Evolutionary conservation across 345 rosid genomes (phyloP), one percentile per base, ranked within the genome.

Genomic region (Erucastrum elatum): DNA sequence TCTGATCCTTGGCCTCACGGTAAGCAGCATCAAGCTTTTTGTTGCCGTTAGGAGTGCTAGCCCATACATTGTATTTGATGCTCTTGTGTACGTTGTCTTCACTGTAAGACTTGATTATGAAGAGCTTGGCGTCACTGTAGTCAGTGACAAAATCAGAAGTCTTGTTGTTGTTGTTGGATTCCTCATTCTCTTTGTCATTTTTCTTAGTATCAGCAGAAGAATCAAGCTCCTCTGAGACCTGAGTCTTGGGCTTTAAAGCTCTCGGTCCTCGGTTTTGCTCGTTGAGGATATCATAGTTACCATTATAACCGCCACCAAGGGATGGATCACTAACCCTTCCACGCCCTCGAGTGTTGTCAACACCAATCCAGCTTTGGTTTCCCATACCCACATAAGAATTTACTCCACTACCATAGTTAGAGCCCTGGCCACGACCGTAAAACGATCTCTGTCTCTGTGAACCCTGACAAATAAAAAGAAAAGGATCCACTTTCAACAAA

Each of bases 11-110:
- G 59, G 96, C 93, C 80, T 88, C 97, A 67, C 55, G 87, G 81
- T 89, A 92, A 29, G 96, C 94, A 68, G 88, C 86, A 72, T 94
- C 96, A 37, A 94, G 84, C 75, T 87, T 94, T 84, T 85, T 92
- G 84, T 92, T 94, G 65, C 98, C 98, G 81, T 87, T 90, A 71
- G 92, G 89, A 4, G 98, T 94, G 84, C 98, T 94, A 49, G 98
- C 96, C 98, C 98, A 94, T 30, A 92, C 87, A 65, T 88, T 86
- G 73, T 94, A 94, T 82, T 94, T 94, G 70, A 94, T 89, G 84
- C 97, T 94, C 86, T 94, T 94, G 85, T 94, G 98, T 70, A 94
- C 94, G 83, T 94, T 90, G 85, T 94, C 98, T 82, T 94, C 98
- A 62, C 96, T 94, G 85, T 90, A 94, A 2, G 98, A 94, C 86